phyloP scores from a whole-genome alignment of 257 asterid species.

The Ballota nigra region DNA sequence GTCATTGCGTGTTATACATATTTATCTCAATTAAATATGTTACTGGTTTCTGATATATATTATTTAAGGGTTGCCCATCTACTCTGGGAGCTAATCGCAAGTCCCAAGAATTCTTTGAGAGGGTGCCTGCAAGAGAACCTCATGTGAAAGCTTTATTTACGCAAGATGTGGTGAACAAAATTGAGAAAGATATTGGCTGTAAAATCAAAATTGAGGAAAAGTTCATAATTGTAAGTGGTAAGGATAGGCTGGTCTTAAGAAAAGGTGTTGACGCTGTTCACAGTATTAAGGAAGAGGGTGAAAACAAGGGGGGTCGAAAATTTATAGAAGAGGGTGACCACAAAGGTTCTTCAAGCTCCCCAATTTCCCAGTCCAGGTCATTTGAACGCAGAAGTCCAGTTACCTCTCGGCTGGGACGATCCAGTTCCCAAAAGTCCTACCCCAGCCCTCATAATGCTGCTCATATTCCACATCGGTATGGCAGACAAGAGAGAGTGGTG shows the following conservation, averaged over 20 bases:
- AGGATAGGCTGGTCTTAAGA: conserved; percentile 84
- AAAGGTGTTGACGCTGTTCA: conserved; percentile 96
- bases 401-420: conserved; percentile 59
- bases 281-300: conserved; percentile 74
- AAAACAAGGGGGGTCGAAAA: conserved; percentile 53
- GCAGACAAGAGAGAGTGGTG: conserved; percentile 66
- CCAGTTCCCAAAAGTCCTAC: conserved; percentile 64
- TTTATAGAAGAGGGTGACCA: conserved; percentile 57
- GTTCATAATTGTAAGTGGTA: conserved; percentile 93
- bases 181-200: conserved; percentile 93
- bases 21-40: neutral
- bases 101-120: conserved; percentile 94
- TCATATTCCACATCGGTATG: conserved; percentile 50
- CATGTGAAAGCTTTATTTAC: conserved; percentile 85
- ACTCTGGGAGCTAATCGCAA: conserved; percentile 95
- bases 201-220: conserved; percentile 89
- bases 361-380: conserved; percentile 64
- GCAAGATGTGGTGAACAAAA: conserved; percentile 71
- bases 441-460: conserved; percentile 57
- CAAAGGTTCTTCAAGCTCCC: conserved; percentile 60
- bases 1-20: neutral
- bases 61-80: conserved; percentile 88
- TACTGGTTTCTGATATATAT: conserved; percentile 24
- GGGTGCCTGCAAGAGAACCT: conserved; percentile 93
- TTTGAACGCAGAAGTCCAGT: conserved; percentile 78